Base-by-base conservation (phyloP, 2,329 filamentous ascomycete species). In the Microcyclospora pomicola region DNA sequence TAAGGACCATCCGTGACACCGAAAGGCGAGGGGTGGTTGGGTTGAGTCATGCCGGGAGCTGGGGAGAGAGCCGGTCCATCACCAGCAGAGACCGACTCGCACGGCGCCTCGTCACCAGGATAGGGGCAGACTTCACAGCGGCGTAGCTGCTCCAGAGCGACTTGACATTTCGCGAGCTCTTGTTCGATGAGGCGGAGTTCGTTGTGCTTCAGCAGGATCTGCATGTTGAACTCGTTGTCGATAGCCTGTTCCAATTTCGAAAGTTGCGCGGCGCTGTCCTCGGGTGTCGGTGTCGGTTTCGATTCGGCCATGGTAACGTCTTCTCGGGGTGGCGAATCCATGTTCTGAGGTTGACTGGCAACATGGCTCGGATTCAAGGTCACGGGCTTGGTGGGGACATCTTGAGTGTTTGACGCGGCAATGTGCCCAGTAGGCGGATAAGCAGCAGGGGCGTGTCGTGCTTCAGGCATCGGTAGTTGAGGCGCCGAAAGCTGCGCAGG, bases 131-230 rank as follows among this genome's bases (percentile, higher is more conserved):
- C 69, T 56, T 91, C 80, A 63, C 87, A 95, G 43, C 91, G 79
- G 50, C 91, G 82, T 45, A 98, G 68, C 64, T 96, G 91, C 63
- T 98, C 91, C 49, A 96, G 71, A 9, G 87, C 85, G 46, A 87
- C 68, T 65, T 96, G 87, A 56, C 87, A 95, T 66, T 95, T 96
- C 47, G 85, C 88, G 47, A 96, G 72, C 64, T 96, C 91, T 62
- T 94, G 86, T 56, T 96, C 85, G 59, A 96, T 94, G 49, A 94
- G 70, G 40, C 87, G 83, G 42, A 96, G 66, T 65, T 98, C 91
- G 53, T 91, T 78, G 62, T 98, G 91, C 68, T 95, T 96, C 58
- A 92, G 66, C 46, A 96, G 66, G 37, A 96, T 87, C 65, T 95
- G 87, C 48, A 91, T 74, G 53, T 86, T 83, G 59, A 96, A 80